These are phyloP conservation scores for Spathaspora arborariae DNA, from an alignment of 805 yeast genomes.

Conservation along the genomic window DNA sequence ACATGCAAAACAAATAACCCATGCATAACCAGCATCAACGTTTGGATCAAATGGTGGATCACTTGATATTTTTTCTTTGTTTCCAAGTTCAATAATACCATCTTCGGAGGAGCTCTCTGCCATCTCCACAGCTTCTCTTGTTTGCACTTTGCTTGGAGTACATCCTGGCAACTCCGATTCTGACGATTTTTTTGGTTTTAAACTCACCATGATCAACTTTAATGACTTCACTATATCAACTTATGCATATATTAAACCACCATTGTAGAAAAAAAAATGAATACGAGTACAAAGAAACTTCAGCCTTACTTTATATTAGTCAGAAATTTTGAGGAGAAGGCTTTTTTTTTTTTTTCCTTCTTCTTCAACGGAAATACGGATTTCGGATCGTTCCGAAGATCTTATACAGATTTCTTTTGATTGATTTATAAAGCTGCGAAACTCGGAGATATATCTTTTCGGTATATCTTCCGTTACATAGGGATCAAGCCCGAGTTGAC, in stretches of 20 bases:
- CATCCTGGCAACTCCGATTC: neutral
- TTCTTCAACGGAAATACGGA: no score
- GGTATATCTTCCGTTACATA: no score
- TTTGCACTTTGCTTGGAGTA: neutral
- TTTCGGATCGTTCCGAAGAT: no score
- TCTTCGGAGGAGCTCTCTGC: neutral
- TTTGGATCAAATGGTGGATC: constrained; percentile 6
- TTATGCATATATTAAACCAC: neutral
- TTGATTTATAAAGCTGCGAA: no score
- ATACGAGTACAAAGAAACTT: neutral
- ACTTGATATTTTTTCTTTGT: neutral
- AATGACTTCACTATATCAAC: neutral
- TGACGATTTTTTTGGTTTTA: neutral
- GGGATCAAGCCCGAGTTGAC: no score
- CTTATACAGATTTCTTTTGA: no score
- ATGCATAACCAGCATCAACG: constrained; percentile 63
- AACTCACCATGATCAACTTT: neutral
- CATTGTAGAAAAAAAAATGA: no score
- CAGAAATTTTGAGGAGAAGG: no score
- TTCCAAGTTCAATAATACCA: neutral
- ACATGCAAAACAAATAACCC: constrained; percentile 56
- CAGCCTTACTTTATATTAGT: no score
- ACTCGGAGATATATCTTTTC: no score
- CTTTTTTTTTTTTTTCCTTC: no score
- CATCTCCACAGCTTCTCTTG: neutral